A percentile compares a stretch with the other conserved stretches of the same genome.
These are phyloP conservation scores for Aspergillus sp. DNA, from an alignment of 2,329 filamentous ascomycete genomes.

Conservation along the genomic window DNA sequence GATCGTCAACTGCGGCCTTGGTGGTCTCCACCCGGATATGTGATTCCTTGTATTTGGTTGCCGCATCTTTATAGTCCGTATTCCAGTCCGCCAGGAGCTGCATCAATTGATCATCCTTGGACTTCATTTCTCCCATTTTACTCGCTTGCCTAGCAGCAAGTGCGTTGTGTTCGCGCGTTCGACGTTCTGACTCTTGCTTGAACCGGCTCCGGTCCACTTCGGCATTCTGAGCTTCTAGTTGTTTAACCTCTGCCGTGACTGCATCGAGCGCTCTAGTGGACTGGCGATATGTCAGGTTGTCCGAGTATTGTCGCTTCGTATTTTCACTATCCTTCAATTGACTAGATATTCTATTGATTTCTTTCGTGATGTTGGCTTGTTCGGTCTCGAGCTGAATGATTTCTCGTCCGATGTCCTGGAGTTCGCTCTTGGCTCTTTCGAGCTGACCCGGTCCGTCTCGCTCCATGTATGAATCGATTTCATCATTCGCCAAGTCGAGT, in stretches of 20 bases:
- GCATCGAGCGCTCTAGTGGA: slow-evolving; percentile 60
- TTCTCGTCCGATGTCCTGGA: slow-evolving; percentile 58
- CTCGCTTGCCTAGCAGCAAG: slow-evolving; percentile 65
- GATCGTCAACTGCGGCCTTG: slow-evolving; percentile 84
- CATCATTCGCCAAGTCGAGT: slow-evolving; percentile 63
- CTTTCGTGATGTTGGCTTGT: slow-evolving; percentile 56
- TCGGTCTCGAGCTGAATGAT: slow-evolving; percentile 61
- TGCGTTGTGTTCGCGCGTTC: slow-evolving; percentile 60
- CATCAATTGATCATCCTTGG: slow-evolving; percentile 72
- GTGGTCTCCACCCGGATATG: slow-evolving; percentile 88
- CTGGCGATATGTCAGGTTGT: slow-evolving; percentile 81
- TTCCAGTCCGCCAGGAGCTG: slow-evolving; percentile 72
- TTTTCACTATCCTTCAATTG: slow-evolving; percentile 71
- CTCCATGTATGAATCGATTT: slow-evolving; percentile 72
- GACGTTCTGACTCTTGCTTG: slow-evolving; percentile 57
- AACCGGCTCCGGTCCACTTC: slow-evolving; percentile 73
- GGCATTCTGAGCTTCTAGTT: slow-evolving; percentile 70
- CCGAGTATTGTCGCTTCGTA: slow-evolving; percentile 75
- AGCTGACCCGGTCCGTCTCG: slow-evolving; percentile 67
- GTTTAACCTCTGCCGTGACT: slow-evolving; percentile 60
- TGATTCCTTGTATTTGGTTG: slow-evolving; percentile 69
- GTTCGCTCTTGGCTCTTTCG: slow-evolving; percentile 58
- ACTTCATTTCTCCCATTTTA: slow-evolving; percentile 69
- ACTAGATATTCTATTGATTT: slow-evolving; percentile 69
- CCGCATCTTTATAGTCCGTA: slow-evolving; percentile 76